Evolutionary conservation across 2,329 filamentous ascomycete species (phyloP), one percentile per base, ranked within the genome.

Genomic region (Bisporella sp.): DNA sequence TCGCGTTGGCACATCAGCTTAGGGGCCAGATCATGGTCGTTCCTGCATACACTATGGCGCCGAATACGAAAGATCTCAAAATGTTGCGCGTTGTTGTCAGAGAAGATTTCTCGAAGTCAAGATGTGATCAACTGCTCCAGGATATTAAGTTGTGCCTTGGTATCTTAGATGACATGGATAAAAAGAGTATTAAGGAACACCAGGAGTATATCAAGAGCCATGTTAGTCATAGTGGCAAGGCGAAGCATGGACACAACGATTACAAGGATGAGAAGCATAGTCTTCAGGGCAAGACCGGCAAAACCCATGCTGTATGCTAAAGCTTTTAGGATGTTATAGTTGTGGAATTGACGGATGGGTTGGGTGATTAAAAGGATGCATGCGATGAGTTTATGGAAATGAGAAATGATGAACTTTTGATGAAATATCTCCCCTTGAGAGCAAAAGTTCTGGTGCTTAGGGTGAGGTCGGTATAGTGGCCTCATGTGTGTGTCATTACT

Each of bases 41-140:
- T 0, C 92, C 92, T 0, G 92, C 92, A 0, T 97, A 97, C 71
- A 97, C 91, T 39, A 96, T 96, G 92, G 92, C 92, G 9, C 60
- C 60, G 8, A 49, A 61, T 32, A 90, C 88, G 13, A 75, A 88
- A 50, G 74, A 82, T 57, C 76, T 96, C 64, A 95, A 96, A 77
- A 85, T 97, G 79, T 82, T 96, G 74, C 84, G 92, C 37, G 82
- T 96, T 4, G 92, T 97, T 1, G 88, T 96, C 4, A 82, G 92
- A 46, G 92, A 96, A 69, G 92, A 96, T 70, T 96, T 97, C 61
- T 87, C 82, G 44, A 84, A 86, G 67, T 82, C 77, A 59, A 79
- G 91, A 39, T 95, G 89, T 64, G 90, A 97, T 64, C 74, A 80
- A 7, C 74, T 97, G 33, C 74, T 96, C 54, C 62, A 67, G 30